A percentile compares a stretch with the other conserved stretches of the same genome.
These are phyloP conservation scores for Lepidium campestre DNA, from an alignment of 441 rosid species.

Conservation along the genomic window DNA sequence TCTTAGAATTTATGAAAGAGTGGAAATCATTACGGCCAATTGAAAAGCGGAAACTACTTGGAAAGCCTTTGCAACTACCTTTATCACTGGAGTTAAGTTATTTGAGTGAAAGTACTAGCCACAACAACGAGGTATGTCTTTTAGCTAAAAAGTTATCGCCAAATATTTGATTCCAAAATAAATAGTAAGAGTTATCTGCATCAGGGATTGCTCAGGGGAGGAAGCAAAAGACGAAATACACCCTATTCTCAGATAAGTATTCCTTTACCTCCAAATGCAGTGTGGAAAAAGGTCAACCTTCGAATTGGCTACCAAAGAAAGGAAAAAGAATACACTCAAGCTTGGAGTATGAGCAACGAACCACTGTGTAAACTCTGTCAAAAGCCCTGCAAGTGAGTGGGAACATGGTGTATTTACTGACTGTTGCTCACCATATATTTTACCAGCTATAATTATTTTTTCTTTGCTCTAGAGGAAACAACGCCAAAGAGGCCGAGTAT, in stretches of 20 bases:
- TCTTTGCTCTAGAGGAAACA: conserved; percentile 50
- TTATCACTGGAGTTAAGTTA: conserved; percentile 72
- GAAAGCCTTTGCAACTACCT: conserved; percentile 92
- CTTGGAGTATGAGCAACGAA: conserved; percentile 60
- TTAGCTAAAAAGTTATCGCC: not conserved
- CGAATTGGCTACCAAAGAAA: conserved; percentile 45
- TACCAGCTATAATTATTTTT: not conserved
- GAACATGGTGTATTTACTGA: not conserved
- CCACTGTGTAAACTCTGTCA: conserved; percentile 98
- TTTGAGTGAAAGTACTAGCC: conserved; percentile 76
- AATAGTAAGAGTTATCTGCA: conserved; percentile 3
- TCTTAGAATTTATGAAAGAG: conserved; percentile 50
- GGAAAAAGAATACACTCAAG: conserved; percentile 80
- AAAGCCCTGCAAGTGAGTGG: conserved; percentile 68
- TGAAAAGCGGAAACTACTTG: conserved; percentile 68
- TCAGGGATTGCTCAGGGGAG: conserved; percentile 89
- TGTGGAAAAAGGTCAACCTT: conserved; percentile 67
- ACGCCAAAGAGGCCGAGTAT: conserved; percentile 74
- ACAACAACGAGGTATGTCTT: conserved; percentile 51
- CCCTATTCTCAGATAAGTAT: conserved; percentile 62
- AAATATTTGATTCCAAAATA: not conserved
- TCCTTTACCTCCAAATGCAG: conserved; percentile 69
- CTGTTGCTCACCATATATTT: not conserved
- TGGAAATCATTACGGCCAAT: conserved; percentile 81
- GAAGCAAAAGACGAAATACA: conserved; percentile 78